Conservation (phyloP, 148 eudicot species). For the Linanthus parryae region DNA sequence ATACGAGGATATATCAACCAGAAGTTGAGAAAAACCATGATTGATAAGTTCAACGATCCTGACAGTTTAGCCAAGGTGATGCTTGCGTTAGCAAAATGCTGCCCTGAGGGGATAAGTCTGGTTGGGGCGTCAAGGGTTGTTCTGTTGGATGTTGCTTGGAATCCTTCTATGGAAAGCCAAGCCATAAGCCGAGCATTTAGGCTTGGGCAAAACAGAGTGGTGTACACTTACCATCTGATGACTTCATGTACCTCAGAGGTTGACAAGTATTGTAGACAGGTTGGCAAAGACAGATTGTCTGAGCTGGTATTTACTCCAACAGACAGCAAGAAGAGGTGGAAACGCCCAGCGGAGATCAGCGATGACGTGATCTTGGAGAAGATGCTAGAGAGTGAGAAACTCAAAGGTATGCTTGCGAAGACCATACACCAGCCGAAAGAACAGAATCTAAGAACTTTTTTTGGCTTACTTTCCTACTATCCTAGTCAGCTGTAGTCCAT, state of each 20-base stretch:
- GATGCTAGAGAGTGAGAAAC: conserved; percentile 37
- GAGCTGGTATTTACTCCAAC: conserved; percentile 50
- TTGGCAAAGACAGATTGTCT: conserved; percentile 45
- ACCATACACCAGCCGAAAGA: conserved; percentile 45
- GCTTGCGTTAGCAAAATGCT: conserved; percentile 72
- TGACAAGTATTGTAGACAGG: conserved; percentile 38
- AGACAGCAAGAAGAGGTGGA: conserved; percentile 15
- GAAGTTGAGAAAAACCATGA: conserved; percentile 36
- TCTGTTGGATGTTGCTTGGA: conserved; percentile 74
- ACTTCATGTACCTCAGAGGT: conserved; percentile 43
- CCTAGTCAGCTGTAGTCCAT: no score
- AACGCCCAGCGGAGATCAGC: conserved; percentile 6
- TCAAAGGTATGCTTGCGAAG: conserved; percentile 33
- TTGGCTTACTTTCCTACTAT: no score
- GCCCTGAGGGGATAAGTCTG: conserved; percentile 70
- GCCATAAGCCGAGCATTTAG: conserved; percentile 84
- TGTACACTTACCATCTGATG: conserved; percentile 53
- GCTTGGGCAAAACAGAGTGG: conserved; percentile 62
- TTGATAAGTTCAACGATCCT: conserved; percentile 48
- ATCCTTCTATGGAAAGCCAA: conserved; percentile 71
- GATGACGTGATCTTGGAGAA: conserved; percentile 54
- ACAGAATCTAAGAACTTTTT: no score
- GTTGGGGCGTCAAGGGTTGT: conserved; percentile 87
- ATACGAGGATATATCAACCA: conserved; percentile 42
- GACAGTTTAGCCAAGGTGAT: conserved; percentile 48